Evolutionary conservation across 2,329 filamentous ascomycete species (phyloP), one percentile per base, ranked within the genome.

Genomic region (Sarocladiaceae sp.): DNA sequence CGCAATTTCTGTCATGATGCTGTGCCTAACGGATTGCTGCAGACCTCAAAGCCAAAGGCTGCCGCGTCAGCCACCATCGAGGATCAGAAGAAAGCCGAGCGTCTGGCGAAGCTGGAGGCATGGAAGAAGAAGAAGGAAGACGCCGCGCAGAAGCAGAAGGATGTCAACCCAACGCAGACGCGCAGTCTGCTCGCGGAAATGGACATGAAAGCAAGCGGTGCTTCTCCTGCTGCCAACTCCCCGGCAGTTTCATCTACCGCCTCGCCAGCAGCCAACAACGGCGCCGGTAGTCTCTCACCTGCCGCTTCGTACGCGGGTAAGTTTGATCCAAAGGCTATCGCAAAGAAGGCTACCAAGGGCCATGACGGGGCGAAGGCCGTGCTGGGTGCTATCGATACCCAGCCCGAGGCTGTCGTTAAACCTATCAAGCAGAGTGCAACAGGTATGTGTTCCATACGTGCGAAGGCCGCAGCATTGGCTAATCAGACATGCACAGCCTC

Each of bases 91-190:
- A 88, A 90, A 61, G 85, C 83, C 41, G 86, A 91, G 62, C 74
- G 86, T 50, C 72, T 89, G 33, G 87, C 87, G 21, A 90, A 88
- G 59, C 67, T 95, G 21, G 87, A 91, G 61, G 86, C 87, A 46
- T 95, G 89, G 90, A 95, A 95, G 67, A 85, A 88, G 64, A 91
- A 90, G 65, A 83, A 88, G 59, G 85, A 88, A 51, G 80, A 82
- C 58, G 83, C 83, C 53, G 83, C 83, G 54, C 77, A 76, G 50
- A 87, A 87, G 59, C 79, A 85, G 58, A 82, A 80, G 56, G 78
- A 85, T 55, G 74, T 82, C 34, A 80, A 79, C 44, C 71, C 78
- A 32, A 78, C 77, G 47, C 81, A 80, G 51, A 76, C 82, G 31
- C 73, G 79, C 53, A 85, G 76, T 54, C 76, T 88, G 45, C 68